Percentiles rank a stretch among this genome's conserved stretches.
Conservation (phyloP, 2,329 filamentous ascomycete species). For the Aspergillus novofumigatus region DNA sequence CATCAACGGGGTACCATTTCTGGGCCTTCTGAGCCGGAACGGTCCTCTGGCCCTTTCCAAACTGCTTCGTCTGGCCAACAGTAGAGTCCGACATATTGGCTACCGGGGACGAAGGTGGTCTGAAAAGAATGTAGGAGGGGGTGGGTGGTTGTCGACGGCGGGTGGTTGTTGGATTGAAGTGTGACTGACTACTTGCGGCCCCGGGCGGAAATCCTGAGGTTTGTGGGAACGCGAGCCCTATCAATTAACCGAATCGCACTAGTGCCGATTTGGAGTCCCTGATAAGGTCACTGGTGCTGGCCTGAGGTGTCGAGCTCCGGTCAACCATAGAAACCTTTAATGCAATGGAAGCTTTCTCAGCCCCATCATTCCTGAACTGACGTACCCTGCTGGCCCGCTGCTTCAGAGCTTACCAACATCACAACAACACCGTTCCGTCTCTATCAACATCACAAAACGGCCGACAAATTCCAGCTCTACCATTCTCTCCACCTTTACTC, state of each 20-base stretch:
- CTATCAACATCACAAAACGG: not conserved
- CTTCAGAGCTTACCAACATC: constrained; percentile 12
- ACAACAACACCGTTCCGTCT: not conserved
- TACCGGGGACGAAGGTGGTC: constrained; percentile 39
- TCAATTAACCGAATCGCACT: constrained; percentile 37
- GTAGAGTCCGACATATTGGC: constrained; percentile 53
- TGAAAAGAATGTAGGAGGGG: constrained; percentile 30
- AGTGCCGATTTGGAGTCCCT: constrained; percentile 29
- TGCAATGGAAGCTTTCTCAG: constrained; percentile 6
- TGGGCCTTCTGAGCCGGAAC: constrained; percentile 89
- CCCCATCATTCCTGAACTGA: constrained; percentile 17
- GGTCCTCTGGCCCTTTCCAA: constrained; percentile 92
- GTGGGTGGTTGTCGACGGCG: constrained; percentile 40
- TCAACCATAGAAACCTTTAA: constrained; percentile 1
- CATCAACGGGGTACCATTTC: constrained; percentile 98
- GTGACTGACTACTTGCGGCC: constrained; percentile 36
- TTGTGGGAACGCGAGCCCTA: constrained; percentile 44
- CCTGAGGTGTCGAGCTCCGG: constrained; percentile 10
- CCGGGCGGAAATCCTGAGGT: constrained; percentile 37
- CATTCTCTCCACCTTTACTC: constrained; percentile 5
- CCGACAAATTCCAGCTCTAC: not conserved
- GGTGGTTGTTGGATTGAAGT: constrained; percentile 40
- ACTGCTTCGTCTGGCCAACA: constrained; percentile 75
- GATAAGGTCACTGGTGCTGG: constrained; percentile 5
- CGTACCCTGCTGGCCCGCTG: constrained; percentile 23